Evolutionary conservation across 2,329 filamentous ascomycete genomes (phyloP), one percentile per base, ranked within the genome.

Genomic region (Claviceps sp.): DNA sequence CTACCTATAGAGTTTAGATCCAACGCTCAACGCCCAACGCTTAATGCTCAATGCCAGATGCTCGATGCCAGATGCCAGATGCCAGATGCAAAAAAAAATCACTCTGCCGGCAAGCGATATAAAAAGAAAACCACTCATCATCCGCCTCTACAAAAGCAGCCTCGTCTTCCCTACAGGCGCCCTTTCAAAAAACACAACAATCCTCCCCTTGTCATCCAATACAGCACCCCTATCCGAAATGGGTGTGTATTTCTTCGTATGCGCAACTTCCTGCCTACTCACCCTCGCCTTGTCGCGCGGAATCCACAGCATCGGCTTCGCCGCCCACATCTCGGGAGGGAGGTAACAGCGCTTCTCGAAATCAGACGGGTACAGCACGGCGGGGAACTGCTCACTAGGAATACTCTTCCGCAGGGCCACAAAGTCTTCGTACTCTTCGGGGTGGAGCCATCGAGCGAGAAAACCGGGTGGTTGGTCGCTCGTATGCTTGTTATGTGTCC

Each of bases 301-400:
- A 51, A 95, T 86, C 89, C 89, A 95, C n/a, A 95, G 72, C 34
- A 88, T 70, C 2, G 87, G 86, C 67, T 58, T 74, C 58, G 55
- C 79, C 73, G 24, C 67, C 77, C 62, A 91, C 75, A 69, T 58
- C 50, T 70, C 67, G 0, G 84, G 77, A 0, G 89, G 87, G 56
- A 89, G 82, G 66, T 78, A 89, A 11, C 74, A 71, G 62, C 85
- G 79, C 1, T 79, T 70, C 49, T 45, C 22, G 18, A 55, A 52
- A 0, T 75, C 71, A 0, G 78, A 63, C 1, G 75, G 62, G 51
- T 81, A 76, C 8, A 76, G 69, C 1, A 70, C 59, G 26, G 71
- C 65, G 3, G 63, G 58, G 4, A 71, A 57, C 5, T 70, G 65
- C 37, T 78, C 70, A 24, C 75, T 70, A 0, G 87, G 85, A 0